Evolutionary conservation across 352 stramenopile species (phyloP).

Genomic region (Globisporangium lucens): DNA sequence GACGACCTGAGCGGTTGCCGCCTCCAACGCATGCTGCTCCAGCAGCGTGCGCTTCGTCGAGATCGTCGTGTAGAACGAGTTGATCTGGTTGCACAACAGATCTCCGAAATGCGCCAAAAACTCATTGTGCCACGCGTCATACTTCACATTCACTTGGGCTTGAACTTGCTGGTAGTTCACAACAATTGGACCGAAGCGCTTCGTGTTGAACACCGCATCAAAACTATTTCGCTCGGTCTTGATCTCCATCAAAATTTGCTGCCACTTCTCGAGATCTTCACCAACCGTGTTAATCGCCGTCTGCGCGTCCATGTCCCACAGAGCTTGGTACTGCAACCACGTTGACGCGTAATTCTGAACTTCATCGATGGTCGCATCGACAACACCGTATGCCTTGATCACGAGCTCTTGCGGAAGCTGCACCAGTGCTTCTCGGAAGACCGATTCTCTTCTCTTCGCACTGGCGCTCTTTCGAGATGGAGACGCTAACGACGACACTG

Average conservation of each 20-base stretch:
- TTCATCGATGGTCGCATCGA: slow-evolving; percentile 78
- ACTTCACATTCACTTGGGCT: slow-evolving; percentile 96
- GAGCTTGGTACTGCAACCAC: slow-evolving; percentile 98
- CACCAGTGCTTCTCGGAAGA: slow-evolving; percentile 68
- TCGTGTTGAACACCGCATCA: slow-evolving; percentile 89
- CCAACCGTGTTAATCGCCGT: slow-evolving; percentile 92
- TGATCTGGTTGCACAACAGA: slow-evolving; percentile 93
- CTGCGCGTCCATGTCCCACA: slow-evolving; percentile 98
- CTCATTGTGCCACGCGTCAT: slow-evolving; percentile 99
- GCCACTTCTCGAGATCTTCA: slow-evolving; percentile 95
- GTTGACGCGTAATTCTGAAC: slow-evolving; percentile 92
- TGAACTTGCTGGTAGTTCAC: slow-evolving; percentile 93
- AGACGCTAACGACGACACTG: slow-evolving; percentile 54
- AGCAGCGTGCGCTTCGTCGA: slow-evolving; percentile 86
- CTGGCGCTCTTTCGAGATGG: slow-evolving; percentile 57
- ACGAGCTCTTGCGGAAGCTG: slow-evolving; percentile 64
- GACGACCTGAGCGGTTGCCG: slow-evolving; percentile 95
- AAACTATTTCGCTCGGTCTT: slow-evolving; percentile 94
- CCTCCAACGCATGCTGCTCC: slow-evolving; percentile 95
- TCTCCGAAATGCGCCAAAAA: slow-evolving; percentile 95
- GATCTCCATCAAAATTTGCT: slow-evolving; percentile 96
- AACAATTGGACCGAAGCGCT: slow-evolving; percentile 86
- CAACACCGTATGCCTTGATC: slow-evolving; percentile 66
- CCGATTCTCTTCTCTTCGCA: slow-evolving; percentile 53
- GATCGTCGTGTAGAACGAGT: slow-evolving; percentile 84